Evolutionary conservation across 176 grass and related monocot species (phyloP).

Genomic region (Ananas comosus): DNA sequence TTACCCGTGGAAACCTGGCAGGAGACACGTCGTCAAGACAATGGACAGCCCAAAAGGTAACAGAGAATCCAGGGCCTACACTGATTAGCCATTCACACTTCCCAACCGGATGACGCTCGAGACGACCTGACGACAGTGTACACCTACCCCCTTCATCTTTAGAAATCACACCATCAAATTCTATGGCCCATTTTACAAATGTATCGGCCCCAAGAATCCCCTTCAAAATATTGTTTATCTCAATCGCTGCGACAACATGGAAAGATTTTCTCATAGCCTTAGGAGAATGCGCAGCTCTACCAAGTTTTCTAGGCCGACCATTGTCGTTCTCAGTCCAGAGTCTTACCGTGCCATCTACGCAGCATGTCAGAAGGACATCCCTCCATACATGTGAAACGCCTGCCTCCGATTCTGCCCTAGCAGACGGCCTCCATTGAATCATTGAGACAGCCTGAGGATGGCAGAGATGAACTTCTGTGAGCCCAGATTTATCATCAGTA

Average conservation of each 20-base stretch:
- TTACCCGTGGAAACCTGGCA: constrained; percentile 65
- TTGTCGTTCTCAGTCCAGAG: constrained; percentile 66
- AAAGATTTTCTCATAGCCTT: constrained; percentile 33
- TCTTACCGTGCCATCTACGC: constrained; percentile 65
- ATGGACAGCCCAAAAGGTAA: constrained; percentile 71
- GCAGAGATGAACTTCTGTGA: constrained; percentile 40
- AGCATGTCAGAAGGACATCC: constrained; percentile 80
- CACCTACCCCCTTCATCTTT: constrained; percentile 39
- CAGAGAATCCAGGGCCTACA: constrained; percentile 40
- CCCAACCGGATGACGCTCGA: constrained; percentile 35
- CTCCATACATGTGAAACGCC: constrained; percentile 34
- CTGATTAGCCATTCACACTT: constrained; percentile 89
- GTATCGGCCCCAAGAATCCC: constrained; percentile 66
- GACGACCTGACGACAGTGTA: constrained; percentile 41
- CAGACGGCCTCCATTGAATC: constrained; percentile 85
- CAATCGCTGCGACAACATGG: constrained; percentile 61
- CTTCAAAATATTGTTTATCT: constrained; percentile 62
- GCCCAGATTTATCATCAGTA: constrained; percentile 46
- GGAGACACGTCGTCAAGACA: constrained; percentile 84
- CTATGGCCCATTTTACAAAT: constrained; percentile 62
- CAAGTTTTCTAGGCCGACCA: constrained; percentile 34
- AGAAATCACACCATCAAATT: constrained; percentile 36
- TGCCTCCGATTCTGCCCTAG: constrained; percentile 8
- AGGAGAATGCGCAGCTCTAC: constrained; percentile 29
- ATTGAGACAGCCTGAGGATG: constrained; percentile 63